Evolutionary conservation across 805 yeast genomes (phyloP).

Genomic region (Kodamaea jinghongensis): DNA sequence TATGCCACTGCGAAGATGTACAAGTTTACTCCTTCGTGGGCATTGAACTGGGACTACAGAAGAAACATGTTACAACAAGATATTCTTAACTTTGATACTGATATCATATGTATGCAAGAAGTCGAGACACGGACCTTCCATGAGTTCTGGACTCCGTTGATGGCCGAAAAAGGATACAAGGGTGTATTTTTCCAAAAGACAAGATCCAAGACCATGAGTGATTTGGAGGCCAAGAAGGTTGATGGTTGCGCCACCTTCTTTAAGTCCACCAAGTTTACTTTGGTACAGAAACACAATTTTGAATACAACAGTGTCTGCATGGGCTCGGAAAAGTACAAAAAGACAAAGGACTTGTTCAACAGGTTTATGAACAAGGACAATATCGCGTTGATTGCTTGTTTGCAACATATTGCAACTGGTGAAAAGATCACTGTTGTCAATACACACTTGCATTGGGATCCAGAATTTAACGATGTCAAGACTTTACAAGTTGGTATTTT

Average conservation of each 20-base stretch:
- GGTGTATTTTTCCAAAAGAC: slow-evolving; percentile 85
- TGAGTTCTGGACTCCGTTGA: slow-evolving; percentile 78
- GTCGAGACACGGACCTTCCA: slow-evolving; percentile 86
- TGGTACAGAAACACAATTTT: slow-evolving; percentile 66
- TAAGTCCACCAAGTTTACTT: slow-evolving; percentile 62
- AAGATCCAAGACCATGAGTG: slow-evolving; percentile 86
- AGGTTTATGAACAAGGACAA: slow-evolving; percentile 96
- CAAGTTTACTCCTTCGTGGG: slow-evolving; percentile 97
- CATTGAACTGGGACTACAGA: slow-evolving; percentile 89
- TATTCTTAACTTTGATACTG: slow-evolving; percentile 61
- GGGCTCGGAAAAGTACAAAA: slow-evolving; percentile 81
- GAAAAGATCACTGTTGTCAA: slow-evolving; percentile 73
- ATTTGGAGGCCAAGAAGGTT: slow-evolving; percentile 78
- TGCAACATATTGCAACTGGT: slow-evolving; percentile 72
- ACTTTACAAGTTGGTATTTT: slow-evolving; percentile 92
- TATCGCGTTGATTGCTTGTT: slow-evolving; percentile 72
- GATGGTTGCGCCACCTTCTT: slow-evolving; percentile 98
- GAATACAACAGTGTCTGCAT: slow-evolving; percentile 83
- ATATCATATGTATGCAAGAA: slow-evolving; percentile 90
- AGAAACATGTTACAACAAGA: slow-evolving; percentile 73
- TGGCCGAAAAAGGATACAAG: slow-evolving; percentile 72
- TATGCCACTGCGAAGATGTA: slow-evolving; percentile 92
- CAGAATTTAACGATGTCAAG: slow-evolving; percentile 92
- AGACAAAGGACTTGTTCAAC: slow-evolving; percentile 91
- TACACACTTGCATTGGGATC: slow-evolving; percentile 99